Evolutionary conservation across 495 filamentous ascomycete genomes (phyloP), one percentile per base, ranked within the genome.

Genomic region (Neurospora sp.): DNA sequence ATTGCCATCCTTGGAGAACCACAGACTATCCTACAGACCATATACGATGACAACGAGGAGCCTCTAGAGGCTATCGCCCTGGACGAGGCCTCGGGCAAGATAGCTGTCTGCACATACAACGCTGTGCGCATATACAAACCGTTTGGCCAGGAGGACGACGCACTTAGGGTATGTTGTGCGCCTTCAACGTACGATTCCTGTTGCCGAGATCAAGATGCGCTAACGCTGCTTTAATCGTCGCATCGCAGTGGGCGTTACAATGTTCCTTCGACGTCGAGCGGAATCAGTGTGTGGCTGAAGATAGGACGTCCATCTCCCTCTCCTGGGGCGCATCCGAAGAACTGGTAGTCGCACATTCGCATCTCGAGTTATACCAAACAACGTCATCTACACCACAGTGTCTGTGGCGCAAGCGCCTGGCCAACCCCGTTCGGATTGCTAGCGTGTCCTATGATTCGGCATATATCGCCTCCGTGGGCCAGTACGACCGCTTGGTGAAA

Each of bases 311-410:
- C 61, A 80, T 82, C 70, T 91, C 91, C 2, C 83, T 98, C 38
- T 97, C 94, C 22, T 98, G 95, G 95, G 94, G 94, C 71, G 87
- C 88, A 71, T 81, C 87, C 39, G 91, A 94, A 73, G 95, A 98
- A 80, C 86, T 98, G 16, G 87, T 98, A 11, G 83, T 94, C 41
- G 93, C 91, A 18, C 89, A 91, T 74, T 87, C 85, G 10, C 88
- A 84, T 46, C 86, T 98, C 65, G 89, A 88, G 69, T 87, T 98
- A 18, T 94, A 89, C 86, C 88, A 86, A 39, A 86, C 53, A 61
- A 61, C 82, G 22, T 86, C 80, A 72, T 88, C 81, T n/a, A 78
- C 78, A 39, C 86, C 76, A 69, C 82, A 71, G 74, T 88, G 78
- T 48, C 87, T 92, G 48, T 99, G 96, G 96, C 87, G 87, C 71